Conservation (phyloP, 768 basidiomycete genomes). For the Suillus discolor region DNA sequence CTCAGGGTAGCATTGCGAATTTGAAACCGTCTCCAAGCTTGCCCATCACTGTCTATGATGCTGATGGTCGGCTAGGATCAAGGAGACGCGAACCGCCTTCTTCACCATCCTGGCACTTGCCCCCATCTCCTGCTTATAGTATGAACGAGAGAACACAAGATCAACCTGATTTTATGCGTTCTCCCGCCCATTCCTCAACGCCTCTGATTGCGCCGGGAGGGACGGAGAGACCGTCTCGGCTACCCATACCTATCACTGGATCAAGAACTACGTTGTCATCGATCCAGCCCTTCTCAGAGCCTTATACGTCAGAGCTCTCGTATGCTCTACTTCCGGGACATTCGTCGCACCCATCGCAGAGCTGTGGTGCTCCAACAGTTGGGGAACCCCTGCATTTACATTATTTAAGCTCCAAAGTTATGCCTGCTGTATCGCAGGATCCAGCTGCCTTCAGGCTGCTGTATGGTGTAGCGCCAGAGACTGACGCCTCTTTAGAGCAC, state of each 20-base stretch:
- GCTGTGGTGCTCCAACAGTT: background rate
- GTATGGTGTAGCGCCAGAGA: background rate
- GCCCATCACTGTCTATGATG: background rate
- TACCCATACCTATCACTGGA: background rate
- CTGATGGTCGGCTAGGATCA: background rate
- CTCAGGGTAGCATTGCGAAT: background rate
- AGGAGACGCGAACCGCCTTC: background rate
- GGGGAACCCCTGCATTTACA: background rate
- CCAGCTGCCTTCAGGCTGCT: too few species aligned
- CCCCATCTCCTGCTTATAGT: background rate
- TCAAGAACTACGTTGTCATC: background rate
- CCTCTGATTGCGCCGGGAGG: background rate
- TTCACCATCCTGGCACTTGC: background rate
- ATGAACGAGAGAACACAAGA: background rate
- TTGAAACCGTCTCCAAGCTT: background rate
- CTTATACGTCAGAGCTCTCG: slow-evolving; percentile 5
- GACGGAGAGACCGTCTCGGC: background rate
- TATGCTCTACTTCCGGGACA: slow-evolving; percentile 2
- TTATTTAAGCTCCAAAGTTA: background rate
- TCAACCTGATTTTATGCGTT: background rate
- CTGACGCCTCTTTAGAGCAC: too few species aligned
- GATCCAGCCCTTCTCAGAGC: background rate
- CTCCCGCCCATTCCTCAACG: background rate
- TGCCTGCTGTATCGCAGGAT: slow-evolving; percentile 3
- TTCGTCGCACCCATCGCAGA: background rate